Evolutionary conservation across 2,329 filamentous ascomycete species (phyloP).

Genomic region (Dothidotthia symphoricarpi): DNA sequence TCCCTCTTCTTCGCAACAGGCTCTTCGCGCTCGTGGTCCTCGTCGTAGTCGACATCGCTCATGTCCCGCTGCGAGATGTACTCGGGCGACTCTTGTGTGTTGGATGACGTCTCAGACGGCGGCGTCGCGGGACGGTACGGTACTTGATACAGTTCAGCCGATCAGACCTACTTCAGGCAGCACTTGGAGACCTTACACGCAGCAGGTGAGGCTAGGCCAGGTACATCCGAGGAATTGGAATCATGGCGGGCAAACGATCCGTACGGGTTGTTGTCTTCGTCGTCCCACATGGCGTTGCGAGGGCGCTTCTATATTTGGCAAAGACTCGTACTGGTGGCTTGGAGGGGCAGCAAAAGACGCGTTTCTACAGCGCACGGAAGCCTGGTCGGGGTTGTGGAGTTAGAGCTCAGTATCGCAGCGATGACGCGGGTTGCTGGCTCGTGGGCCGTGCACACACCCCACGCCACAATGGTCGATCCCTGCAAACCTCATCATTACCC

Average conservation of each 20-base stretch:
- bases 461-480: too few species aligned
- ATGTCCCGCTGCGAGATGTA: constrained; percentile 56
- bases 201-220: constrained; percentile 42
- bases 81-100: constrained; percentile 63
- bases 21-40: constrained; percentile 43
- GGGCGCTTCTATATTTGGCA: neutral
- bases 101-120: constrained; percentile 69
- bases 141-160: constrained; percentile 22
- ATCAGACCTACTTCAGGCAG: neutral
- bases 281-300: constrained; percentile 78
- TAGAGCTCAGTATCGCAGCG: too few species aligned
- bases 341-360: too few species aligned
- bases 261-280: constrained; percentile 98
- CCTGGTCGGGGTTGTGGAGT: too few species aligned
- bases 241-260: constrained; percentile 89
- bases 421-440: too few species aligned
- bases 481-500: too few species aligned
- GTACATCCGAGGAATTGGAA: constrained; percentile 65
- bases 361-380: too few species aligned
- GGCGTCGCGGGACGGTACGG: constrained; percentile 59
- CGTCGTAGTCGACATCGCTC: constrained; percentile 59
- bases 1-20: constrained; percentile 65
- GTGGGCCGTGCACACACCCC: too few species aligned
- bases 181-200: constrained; percentile 33
- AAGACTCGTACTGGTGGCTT: too few species aligned